Evolutionary conservation across 768 basidiomycete genomes (phyloP).

Genomic region (Calocybe gangraenosa): DNA sequence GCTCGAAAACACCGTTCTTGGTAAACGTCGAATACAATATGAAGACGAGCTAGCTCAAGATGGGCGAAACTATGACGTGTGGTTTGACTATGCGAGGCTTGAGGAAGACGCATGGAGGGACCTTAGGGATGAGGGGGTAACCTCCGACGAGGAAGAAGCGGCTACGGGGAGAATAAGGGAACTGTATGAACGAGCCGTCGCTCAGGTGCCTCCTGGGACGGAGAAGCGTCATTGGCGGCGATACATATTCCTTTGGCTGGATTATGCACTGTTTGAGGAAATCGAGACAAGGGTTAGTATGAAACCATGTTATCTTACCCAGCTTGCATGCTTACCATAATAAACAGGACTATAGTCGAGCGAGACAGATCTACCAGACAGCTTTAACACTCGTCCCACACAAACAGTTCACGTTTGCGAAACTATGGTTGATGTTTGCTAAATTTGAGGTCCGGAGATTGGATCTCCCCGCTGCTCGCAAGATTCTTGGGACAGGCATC

Average conservation of each 20-base stretch:
- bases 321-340: not conserved
- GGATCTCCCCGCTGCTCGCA: conserved; percentile 80
- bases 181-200: conserved; percentile 92
- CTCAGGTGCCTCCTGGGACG: conserved; percentile 89
- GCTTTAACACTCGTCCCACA: conserved; percentile 88
- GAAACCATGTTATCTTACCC: not conserved
- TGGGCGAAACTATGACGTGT: conserved; percentile 92
- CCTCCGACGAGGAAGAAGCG: conserved; percentile 63
- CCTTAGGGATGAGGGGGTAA: conserved; percentile 69
- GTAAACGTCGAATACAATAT: conserved; percentile 97
- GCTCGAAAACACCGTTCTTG: conserved; percentile 90
- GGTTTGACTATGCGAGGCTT: conserved; percentile 94
- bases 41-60: conserved; percentile 94
- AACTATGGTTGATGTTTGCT: conserved; percentile 91
- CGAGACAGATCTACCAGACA: conserved; percentile 90
- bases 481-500: conserved; percentile 84
- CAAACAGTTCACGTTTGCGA: conserved; percentile 96
- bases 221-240: conserved; percentile 92
- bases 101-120: conserved; percentile 87
- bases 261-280: conserved; percentile 97
- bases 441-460: conserved; percentile 87
- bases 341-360: conserved; percentile 72
- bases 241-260: conserved; percentile 90
- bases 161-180: conserved; percentile 74
- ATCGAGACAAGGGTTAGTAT: conserved; percentile 79